Evolutionary conservation across 2,329 filamentous ascomycete species (phyloP), one percentile per base, ranked within the genome.

Genomic region (Tolypocladium album): DNA sequence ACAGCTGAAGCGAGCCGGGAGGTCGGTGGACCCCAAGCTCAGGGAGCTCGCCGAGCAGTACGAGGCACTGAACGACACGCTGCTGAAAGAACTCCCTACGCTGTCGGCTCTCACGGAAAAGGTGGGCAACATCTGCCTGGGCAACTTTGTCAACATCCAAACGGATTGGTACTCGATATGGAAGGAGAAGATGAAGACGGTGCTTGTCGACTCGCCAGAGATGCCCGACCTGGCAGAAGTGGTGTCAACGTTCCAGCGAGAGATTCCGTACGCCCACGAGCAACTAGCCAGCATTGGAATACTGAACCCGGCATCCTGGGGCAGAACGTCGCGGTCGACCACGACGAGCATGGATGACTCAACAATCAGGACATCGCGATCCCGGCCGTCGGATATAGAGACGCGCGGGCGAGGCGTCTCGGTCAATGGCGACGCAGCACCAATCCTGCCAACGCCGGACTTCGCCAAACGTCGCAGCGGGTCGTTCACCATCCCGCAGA

Each of bases 1-100:
- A 68, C 84, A 88, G 65, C 81, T 92, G 61, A 88, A 88, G 68
- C 89, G 91, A 53, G 82, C 85, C 40, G 90, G 91, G 63, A 92
- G 95, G 73, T 95, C 90, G 66, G 80, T 91, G 15, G 93, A 97
- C 71, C 88, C 91, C 68, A 94, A 93, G 71, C 87, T 92, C 4
- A 79, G 84, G 20, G 91, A 96, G 66, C 84, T 89, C 45, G 90
- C 92, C 24, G 91, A 96, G 68, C 88, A 95, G 70, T 99, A 96
- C 72, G 83, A 90, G 47, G 91, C 92, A 9, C 79, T 99, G 61
- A 97, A 97, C 69, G 90, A 96, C 63, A 91, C 93, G 0, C 80
- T 97, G 61, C 97, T 96, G 74, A 88, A 93, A 65, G 93, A 97
- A 71, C 81, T 99, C 55, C 93, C 93, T 1, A 87, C 87, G 70